These are phyloP conservation scores for Diplodia intermedia DNA, from an alignment of 2,329 filamentous ascomycete species.

Conservation along the genomic window DNA sequence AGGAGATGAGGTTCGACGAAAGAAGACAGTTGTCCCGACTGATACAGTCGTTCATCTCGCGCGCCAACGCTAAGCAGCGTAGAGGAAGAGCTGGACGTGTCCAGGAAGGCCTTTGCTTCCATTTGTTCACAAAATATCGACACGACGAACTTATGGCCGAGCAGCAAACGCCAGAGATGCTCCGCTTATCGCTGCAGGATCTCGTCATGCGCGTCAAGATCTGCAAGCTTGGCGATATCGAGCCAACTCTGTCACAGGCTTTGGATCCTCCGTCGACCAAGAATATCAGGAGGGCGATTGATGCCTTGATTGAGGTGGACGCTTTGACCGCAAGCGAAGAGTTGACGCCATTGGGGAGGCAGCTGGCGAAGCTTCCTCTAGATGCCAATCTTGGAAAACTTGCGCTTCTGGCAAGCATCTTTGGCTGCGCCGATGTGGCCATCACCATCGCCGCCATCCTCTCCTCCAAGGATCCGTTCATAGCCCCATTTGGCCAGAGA, in stretches of 20 bases:
- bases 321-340: slow-evolving; percentile 83
- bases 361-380: slow-evolving; percentile 85
- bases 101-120: slow-evolving; percentile 92
- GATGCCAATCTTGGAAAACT: slow-evolving; percentile 96
- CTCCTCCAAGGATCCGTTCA: slow-evolving; percentile 93
- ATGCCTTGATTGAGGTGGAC: slow-evolving; percentile 90
- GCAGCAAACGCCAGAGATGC: slow-evolving; percentile 95
- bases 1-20: slow-evolving; percentile 97
- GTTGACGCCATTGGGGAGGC: slow-evolving; percentile 82
- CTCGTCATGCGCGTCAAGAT: slow-evolving; percentile 96
- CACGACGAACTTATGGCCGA: slow-evolving; percentile 86
- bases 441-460: slow-evolving; percentile 92
- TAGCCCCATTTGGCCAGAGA: slow-evolving; percentile 82
- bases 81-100: slow-evolving; percentile 94
- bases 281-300: slow-evolving; percentile 91
- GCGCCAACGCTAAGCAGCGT: slow-evolving; percentile 93
- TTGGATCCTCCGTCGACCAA: slow-evolving; percentile 88
- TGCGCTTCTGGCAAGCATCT: slow-evolving; percentile 83
- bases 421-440: slow-evolving; percentile 89
- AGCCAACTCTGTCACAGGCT: slow-evolving; percentile 85
- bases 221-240: slow-evolving; percentile 92
- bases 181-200: slow-evolving; percentile 91
- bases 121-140: slow-evolving; percentile 88
- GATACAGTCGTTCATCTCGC: slow-evolving; percentile 93
- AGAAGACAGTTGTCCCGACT: slow-evolving; percentile 86